These are phyloP conservation scores for Vaccinium myrtillus DNA, from an alignment of 148 eudicot genomes.

Conservation along the genomic window DNA sequence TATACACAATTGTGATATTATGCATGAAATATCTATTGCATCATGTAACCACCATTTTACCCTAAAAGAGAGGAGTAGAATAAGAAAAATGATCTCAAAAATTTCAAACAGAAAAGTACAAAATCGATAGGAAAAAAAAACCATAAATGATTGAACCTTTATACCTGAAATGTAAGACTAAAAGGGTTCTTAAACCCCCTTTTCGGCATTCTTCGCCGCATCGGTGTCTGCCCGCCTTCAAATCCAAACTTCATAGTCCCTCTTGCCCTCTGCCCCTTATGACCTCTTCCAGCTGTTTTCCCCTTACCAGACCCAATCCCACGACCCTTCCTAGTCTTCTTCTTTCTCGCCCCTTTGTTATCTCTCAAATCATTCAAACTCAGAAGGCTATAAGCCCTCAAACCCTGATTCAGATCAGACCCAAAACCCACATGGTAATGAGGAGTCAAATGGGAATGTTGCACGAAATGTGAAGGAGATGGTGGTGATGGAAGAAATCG, in stretches of 20 bases:
- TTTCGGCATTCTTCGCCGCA: conserved; percentile 74
- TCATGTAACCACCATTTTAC: neutral
- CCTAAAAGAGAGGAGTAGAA: neutral
- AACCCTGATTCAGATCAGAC: neutral
- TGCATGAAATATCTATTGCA: neutral
- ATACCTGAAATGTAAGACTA: conserved; percentile 78
- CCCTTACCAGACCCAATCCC: conserved; percentile 98
- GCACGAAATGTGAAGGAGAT: neutral
- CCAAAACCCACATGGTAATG: neutral
- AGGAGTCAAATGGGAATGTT: neutral
- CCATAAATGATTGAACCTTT: neutral
- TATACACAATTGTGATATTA: neutral
- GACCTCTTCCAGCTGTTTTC: conserved; percentile 94
- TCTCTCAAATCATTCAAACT: conserved; percentile 76
- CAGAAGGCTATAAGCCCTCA: conserved; percentile 49
- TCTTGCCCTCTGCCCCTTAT: conserved; percentile 96
- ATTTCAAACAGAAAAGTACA: neutral
- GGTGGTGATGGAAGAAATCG: neutral
- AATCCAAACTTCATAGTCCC: conserved; percentile 87
- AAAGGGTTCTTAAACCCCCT: conserved; percentile 90
- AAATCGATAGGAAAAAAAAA: neutral
- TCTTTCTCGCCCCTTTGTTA: conserved; percentile 77
- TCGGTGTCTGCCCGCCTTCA: conserved; percentile 94
- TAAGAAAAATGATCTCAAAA: neutral
- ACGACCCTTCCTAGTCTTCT: conserved; percentile 90